Conservation (phyloP, 2,329 filamentous ascomycete genomes). For the Pleurostoma richardsiae region DNA sequence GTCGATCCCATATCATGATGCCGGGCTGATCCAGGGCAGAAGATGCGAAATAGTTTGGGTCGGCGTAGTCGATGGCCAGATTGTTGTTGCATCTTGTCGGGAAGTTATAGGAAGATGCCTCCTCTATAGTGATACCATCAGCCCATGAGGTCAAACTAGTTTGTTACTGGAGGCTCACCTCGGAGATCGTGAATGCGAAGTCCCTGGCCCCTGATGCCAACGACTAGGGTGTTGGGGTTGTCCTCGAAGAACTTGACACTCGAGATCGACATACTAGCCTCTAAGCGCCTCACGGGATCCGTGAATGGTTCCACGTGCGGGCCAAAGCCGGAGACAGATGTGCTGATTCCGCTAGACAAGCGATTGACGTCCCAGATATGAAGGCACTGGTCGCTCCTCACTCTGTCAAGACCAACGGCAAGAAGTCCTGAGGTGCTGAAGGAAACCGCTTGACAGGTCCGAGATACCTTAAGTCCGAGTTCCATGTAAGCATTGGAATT, state of each 20-base stretch:
- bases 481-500: constrained; percentile 60
- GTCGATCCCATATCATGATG: constrained; percentile 74
- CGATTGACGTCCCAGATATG: constrained; percentile 78
- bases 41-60: constrained; percentile 81
- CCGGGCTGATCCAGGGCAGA: constrained; percentile 70
- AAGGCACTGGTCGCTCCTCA: constrained; percentile 75
- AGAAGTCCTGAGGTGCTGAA: constrained; percentile 69
- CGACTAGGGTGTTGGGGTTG: constrained; percentile 69
- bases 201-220: constrained; percentile 70
- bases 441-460: constrained; percentile 76
- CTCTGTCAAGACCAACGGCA: constrained; percentile 74
- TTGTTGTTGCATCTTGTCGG: constrained; percentile 66
- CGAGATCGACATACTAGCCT: constrained; percentile 69
- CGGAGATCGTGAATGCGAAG: constrained; percentile 74
- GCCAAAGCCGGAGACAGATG: constrained; percentile 40
- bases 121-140: constrained; percentile 26
- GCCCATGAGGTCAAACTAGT: too few relatives aligned
- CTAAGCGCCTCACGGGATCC: constrained; percentile 54
- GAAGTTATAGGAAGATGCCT: constrained; percentile 52
- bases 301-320: constrained; percentile 41
- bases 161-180: constrained; percentile 39
- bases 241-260: constrained; percentile 79
- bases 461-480: constrained; percentile 67
- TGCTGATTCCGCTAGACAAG: constrained; percentile 40
- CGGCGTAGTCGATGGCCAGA: constrained; percentile 71